phyloP scores from a whole-genome alignment of 306 rosid species.

The Leucaena leucocephala region DNA sequence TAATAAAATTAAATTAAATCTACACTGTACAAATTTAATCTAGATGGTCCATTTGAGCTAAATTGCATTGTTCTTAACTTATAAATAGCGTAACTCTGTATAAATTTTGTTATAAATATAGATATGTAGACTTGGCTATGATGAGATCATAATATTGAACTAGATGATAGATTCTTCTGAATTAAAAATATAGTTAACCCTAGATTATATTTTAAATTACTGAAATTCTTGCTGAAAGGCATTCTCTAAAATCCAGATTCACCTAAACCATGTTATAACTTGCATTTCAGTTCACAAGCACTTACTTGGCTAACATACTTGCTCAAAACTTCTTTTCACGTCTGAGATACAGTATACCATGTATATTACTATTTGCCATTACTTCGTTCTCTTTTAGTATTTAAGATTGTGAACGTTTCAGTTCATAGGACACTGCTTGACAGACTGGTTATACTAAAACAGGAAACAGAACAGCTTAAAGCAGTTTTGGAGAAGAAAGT shows the following conservation, averaged over 20 bases:
- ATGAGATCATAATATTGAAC: neutral
- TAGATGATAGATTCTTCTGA: constrained; percentile 12
- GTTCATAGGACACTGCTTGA: constrained; percentile 33
- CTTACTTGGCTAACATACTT: constrained; percentile 15
- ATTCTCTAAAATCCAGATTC: constrained; percentile 6
- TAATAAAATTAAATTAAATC: neutral
- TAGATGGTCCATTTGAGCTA: neutral
- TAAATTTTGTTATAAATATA: neutral
- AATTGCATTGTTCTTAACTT: neutral
- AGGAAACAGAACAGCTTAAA: constrained; percentile 85
- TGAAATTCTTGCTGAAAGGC: constrained; percentile 7
- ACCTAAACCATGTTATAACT: constrained; percentile 15
- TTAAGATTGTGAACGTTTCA: constrained; percentile 19
- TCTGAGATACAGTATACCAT: constrained; percentile 10
- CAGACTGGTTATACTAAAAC: constrained; percentile 47
- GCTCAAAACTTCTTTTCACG: constrained; percentile 29
- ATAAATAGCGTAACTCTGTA: neutral
- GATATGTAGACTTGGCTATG: constrained; percentile 18
- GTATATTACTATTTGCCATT: constrained; percentile 19
- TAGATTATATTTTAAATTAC: constrained; percentile 6
- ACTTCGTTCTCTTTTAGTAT: constrained; percentile 20
- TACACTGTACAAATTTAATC: neutral
- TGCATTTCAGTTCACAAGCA: constrained; percentile 30
- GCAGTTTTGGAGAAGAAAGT: constrained; percentile 68
- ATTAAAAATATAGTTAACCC: constrained; percentile 13